Evolutionary conservation across 1,284 basidiomycete genomes (phyloP).

Genomic region (Ustilago xerochloae): DNA sequence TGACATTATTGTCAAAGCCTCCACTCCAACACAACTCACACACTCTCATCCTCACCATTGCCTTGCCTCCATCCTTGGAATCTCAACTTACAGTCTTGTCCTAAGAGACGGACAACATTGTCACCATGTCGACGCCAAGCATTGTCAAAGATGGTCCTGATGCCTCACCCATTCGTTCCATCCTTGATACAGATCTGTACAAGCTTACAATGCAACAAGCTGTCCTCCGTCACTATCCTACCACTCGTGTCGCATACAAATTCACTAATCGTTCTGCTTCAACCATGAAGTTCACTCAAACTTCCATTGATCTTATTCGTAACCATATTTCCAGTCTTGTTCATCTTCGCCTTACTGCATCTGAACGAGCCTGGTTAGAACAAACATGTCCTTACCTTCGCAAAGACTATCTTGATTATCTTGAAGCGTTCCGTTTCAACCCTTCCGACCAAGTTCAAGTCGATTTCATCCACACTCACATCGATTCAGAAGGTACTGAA

Average conservation of each 20-base stretch:
- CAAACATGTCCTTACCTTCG: constrained; percentile 81
- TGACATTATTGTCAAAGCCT: neutral
- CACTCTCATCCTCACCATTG: neutral
- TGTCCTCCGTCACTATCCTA: constrained; percentile 82
- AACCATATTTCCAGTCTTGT: constrained; percentile 74
- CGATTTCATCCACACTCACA: constrained; percentile 73
- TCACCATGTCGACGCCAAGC: neutral
- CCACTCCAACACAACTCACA: neutral
- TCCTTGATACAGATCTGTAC: constrained; percentile 96
- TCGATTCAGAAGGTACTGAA: neutral
- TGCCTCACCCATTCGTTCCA: constrained; percentile 70
- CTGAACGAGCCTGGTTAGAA: constrained; percentile 79
- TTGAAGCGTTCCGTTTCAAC: constrained; percentile 78
- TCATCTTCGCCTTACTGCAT: constrained; percentile 74
- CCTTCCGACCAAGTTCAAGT: constrained; percentile 81
- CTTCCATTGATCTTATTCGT: constrained; percentile 77
- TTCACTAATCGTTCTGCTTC: constrained; percentile 84
- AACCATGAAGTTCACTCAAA: constrained; percentile 78
- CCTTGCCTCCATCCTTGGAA: too few relatives aligned
- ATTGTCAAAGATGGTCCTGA: constrained; percentile 20
- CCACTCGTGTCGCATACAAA: constrained; percentile 74
- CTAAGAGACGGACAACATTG: neutral
- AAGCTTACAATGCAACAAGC: constrained; percentile 99
- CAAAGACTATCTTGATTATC: constrained; percentile 80
- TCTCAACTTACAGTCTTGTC: neutral